These are phyloP conservation scores for Gorgonomyces haynaldii DNA, from an alignment of 192 early-diverging fungal species.

Conservation along the genomic window DNA sequence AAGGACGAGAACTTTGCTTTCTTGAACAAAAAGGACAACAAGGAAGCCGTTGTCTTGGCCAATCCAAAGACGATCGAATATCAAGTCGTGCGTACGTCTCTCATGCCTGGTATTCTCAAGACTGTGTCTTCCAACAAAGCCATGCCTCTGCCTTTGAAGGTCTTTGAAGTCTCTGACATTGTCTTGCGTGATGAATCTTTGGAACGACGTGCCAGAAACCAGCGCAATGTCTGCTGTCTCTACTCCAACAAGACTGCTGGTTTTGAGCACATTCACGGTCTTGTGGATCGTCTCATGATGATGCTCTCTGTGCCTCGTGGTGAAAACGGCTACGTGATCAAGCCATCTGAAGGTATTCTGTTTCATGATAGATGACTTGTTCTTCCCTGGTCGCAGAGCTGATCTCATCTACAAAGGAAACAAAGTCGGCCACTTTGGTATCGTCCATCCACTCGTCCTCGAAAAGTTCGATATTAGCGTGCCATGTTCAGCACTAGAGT, in stretches of 20 bases:
- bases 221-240: slow-evolving; percentile 74
- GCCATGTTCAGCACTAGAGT: slow-evolving; percentile 82
- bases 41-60: slow-evolving; percentile 71
- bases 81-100: slow-evolving; percentile 26
- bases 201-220: slow-evolving; percentile 76
- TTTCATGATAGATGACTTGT: too few species aligned
- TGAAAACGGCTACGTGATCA: slow-evolving; percentile 63
- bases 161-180: slow-evolving; percentile 95
- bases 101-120: slow-evolving; percentile 90
- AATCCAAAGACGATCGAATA: slow-evolving; percentile 90
- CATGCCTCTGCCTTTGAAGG: slow-evolving; percentile 70
- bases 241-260: slow-evolving; percentile 76
- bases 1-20: slow-evolving; percentile 92
- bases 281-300: slow-evolving; percentile 80
- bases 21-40: slow-evolving; percentile 69
- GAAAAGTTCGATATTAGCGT: slow-evolving; percentile 71
- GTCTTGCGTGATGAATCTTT: slow-evolving; percentile 73
- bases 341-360: slow-evolving; percentile 60
- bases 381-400: slow-evolving; percentile 83
- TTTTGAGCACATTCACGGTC: slow-evolving; percentile 81
- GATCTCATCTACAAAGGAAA: slow-evolving; percentile 60
- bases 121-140: slow-evolving; percentile 82
- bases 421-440: slow-evolving; percentile 75
- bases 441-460: slow-evolving; percentile 85
- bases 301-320: slow-evolving; percentile 54